Percentiles rank a stretch among this genome's conserved stretches.
Conservation (phyloP, 495 filamentous ascomycete species). For the Penicillium coprophilum region DNA sequence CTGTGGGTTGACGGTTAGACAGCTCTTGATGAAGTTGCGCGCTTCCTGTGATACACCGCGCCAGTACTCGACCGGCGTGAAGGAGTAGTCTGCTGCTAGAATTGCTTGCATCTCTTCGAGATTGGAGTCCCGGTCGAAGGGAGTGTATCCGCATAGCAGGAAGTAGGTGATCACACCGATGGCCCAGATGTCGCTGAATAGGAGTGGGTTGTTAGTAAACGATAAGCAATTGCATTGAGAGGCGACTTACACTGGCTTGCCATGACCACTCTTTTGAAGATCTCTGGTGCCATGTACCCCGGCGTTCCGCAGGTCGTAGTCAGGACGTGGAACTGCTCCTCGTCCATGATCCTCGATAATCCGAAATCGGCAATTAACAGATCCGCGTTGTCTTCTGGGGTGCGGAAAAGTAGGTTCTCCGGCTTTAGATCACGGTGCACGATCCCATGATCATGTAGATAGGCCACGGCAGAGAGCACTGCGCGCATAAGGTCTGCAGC, state of each 20-base stretch:
- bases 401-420: constrained; percentile 56
- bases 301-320: constrained; percentile 98
- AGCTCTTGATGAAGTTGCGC: constrained; percentile 84
- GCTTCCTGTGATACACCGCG: constrained; percentile 82
- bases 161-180: constrained; percentile 91
- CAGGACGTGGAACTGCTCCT: constrained; percentile 96
- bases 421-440: constrained; percentile 81
- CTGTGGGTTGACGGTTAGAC: constrained; percentile 83
- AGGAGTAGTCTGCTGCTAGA: constrained; percentile 90
- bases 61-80: constrained; percentile 97
- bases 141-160: constrained; percentile 95
- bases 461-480: constrained; percentile 94
- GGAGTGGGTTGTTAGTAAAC: not conserved
- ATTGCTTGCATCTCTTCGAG: constrained; percentile 99
- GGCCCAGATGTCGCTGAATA: constrained; percentile 69
- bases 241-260: constrained; percentile 68
- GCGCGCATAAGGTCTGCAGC: constrained; percentile 93
- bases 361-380: constrained; percentile 98
- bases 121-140: constrained; percentile 95
- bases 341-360: constrained; percentile 93
- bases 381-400: constrained; percentile 57
- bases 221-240: not conserved
- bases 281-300: constrained; percentile 91
- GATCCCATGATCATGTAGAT: constrained; percentile 97
- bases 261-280: constrained; percentile 79